phyloP scores from a whole-genome alignment of 495 filamentous ascomycete species.

The Barbatosphaeria neglecta region DNA sequence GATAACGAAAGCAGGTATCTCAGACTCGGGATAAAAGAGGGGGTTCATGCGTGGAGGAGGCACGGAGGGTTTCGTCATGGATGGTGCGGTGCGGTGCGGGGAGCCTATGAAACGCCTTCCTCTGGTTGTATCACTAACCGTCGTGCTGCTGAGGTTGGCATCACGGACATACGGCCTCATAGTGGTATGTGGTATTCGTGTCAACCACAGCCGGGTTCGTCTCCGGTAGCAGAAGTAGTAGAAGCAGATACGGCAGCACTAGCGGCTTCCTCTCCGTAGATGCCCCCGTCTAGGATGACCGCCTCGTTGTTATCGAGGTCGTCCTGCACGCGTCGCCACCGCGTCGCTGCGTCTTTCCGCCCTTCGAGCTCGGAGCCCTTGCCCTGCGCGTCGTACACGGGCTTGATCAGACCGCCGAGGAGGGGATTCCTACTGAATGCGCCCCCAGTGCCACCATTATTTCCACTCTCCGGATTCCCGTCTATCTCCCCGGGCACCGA shows the following conservation, averaged over 20 bases:
- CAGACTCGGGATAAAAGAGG: too few species aligned
- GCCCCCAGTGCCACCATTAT: constrained; percentile 34
- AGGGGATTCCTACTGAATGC: constrained; percentile 80
- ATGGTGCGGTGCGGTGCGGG: too few species aligned
- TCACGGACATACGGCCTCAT: background rate
- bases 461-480: constrained; percentile 13
- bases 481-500: constrained; percentile 12
- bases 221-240: constrained; percentile 6
- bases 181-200: background rate
- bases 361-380: constrained; percentile 27
- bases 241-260: constrained; percentile 7
- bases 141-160: background rate
- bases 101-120: too few species aligned
- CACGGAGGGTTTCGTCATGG: too few species aligned
- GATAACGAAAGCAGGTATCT: too few species aligned
- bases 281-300: constrained; percentile 81
- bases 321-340: constrained; percentile 87
- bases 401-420: constrained; percentile 65
- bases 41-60: too few species aligned
- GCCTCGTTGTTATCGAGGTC: constrained; percentile 81
- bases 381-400: constrained; percentile 53
- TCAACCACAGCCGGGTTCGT: constrained; percentile 32
- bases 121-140: background rate
- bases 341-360: constrained; percentile 33
- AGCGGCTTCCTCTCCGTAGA: constrained; percentile 40